These are phyloP conservation scores for Staphylotrichum tortipilum DNA, from an alignment of 495 filamentous ascomycete genomes.

Conservation along the genomic window DNA sequence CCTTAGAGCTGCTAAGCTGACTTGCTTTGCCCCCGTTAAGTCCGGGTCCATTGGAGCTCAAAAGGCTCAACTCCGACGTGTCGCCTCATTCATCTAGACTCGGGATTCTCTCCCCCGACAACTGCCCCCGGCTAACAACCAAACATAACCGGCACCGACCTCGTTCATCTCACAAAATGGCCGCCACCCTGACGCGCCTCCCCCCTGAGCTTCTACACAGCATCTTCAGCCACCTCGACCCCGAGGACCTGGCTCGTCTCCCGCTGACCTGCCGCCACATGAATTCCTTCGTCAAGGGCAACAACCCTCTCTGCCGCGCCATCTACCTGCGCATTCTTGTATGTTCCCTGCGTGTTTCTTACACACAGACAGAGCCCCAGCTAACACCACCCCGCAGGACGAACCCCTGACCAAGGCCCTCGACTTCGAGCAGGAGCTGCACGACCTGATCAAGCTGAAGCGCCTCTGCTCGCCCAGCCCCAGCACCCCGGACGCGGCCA, in stretches of 20 bases:
- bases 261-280: slow-evolving; percentile 40
- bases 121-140: too few species aligned
- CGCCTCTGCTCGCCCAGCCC: slow-evolving; percentile 28
- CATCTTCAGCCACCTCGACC: slow-evolving; percentile 47
- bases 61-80: not conserved
- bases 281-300: slow-evolving; percentile 39
- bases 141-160: too few species aligned
- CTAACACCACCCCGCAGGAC: slow-evolving; percentile 26
- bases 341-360: slow-evolving; percentile 5
- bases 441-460: slow-evolving; percentile 39
- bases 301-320: slow-evolving; percentile 43
- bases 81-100: too few species aligned
- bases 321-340: slow-evolving; percentile 43
- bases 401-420: slow-evolving; percentile 28
- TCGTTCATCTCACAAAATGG: slow-evolving; percentile 12
- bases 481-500: not conserved
- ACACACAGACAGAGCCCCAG: too few species aligned
- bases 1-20: too few species aligned
- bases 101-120: too few species aligned
- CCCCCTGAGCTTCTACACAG: slow-evolving; percentile 51
- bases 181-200: slow-evolving; percentile 28
- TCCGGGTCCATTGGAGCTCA: too few species aligned
- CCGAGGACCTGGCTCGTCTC: slow-evolving; percentile 41
- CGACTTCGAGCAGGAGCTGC: slow-evolving; percentile 44
- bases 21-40: too few species aligned